Conservation (phyloP, 2,329 filamentous ascomycete species). For the Phialophora expanda region DNA sequence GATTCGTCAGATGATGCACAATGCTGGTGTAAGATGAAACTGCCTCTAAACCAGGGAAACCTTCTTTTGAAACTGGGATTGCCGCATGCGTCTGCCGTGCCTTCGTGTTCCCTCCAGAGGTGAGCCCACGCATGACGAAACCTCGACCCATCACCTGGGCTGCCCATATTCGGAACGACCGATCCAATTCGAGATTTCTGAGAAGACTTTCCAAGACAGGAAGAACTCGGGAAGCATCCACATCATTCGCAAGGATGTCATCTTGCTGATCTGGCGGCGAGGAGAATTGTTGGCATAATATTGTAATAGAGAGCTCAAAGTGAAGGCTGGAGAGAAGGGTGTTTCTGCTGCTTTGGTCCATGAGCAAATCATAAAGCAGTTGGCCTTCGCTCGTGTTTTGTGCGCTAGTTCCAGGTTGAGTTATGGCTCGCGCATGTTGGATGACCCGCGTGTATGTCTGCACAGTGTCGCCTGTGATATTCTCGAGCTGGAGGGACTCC, state of each 20-base stretch:
- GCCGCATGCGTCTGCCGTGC: background rate
- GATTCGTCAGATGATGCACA: conserved; percentile 21
- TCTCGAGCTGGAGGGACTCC: conserved; percentile 62
- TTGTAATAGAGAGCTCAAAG: conserved; percentile 70
- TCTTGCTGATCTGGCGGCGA: conserved; percentile 61
- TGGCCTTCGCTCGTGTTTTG: conserved; percentile 76
- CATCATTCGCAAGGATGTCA: conserved; percentile 73
- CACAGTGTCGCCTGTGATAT: conserved; percentile 48
- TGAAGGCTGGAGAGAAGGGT: conserved; percentile 73
- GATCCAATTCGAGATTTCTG: conserved; percentile 64
- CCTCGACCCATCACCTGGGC: conserved; percentile 82
- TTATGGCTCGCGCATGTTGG: conserved; percentile 69
- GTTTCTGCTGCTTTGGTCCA: conserved; percentile 67
- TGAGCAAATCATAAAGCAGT: conserved; percentile 77
- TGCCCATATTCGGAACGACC: conserved; percentile 81
- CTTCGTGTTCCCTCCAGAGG: conserved; percentile 13
- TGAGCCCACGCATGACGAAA: conserved; percentile 74
- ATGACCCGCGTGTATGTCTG: conserved; percentile 57
- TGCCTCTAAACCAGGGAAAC: conserved; percentile 18
- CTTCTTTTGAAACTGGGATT: conserved; percentile 9
- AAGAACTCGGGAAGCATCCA: conserved; percentile 65
- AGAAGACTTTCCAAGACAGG: conserved; percentile 78
- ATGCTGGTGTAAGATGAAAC: conserved; percentile 35
- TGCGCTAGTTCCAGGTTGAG: conserved; percentile 70
- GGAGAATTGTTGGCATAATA: conserved; percentile 77